phyloP scores from a whole-genome alignment of 345 rosid genomes.

The Toxicodendron radicans region DNA sequence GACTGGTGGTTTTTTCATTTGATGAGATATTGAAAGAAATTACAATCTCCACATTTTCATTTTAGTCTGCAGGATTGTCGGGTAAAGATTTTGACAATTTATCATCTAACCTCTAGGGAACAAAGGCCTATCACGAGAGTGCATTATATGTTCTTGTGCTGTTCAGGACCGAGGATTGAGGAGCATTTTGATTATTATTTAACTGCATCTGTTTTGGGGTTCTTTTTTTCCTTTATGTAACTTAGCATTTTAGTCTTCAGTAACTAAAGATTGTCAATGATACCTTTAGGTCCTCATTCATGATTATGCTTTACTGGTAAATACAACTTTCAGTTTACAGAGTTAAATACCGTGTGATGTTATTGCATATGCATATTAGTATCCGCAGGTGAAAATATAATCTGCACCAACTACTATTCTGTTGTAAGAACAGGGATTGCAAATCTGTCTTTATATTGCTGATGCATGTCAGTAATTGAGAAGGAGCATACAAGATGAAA shows the following conservation, averaged over 20 bases:
- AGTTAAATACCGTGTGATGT: not conserved
- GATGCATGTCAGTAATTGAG: not conserved
- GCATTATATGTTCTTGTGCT: not conserved
- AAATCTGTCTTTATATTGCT: not conserved
- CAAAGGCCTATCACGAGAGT: not conserved
- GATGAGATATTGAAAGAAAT: not conserved
- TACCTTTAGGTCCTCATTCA: not conserved
- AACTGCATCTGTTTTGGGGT: not conserved
- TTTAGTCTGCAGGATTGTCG: not conserved
- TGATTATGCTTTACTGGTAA: no score
- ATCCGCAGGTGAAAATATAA: not conserved
- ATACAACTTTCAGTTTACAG: no score
- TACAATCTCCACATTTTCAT: not conserved
- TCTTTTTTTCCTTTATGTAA: not conserved
- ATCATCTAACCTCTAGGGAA: not conserved
- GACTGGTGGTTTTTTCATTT: not conserved
- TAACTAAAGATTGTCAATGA: not conserved
- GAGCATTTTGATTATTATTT: not conserved
- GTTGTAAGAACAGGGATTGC: not conserved
- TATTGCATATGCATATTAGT: not conserved
- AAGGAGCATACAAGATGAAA: not conserved
- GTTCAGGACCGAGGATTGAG: not conserved
- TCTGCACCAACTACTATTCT: not conserved
- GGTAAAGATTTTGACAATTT: not conserved
- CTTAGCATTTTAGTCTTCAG: not conserved